Evolutionary conservation across 192 early-diverging fungal species (phyloP), one percentile per base, ranked within the genome.

Genomic region (Umbelopsis sp.): DNA sequence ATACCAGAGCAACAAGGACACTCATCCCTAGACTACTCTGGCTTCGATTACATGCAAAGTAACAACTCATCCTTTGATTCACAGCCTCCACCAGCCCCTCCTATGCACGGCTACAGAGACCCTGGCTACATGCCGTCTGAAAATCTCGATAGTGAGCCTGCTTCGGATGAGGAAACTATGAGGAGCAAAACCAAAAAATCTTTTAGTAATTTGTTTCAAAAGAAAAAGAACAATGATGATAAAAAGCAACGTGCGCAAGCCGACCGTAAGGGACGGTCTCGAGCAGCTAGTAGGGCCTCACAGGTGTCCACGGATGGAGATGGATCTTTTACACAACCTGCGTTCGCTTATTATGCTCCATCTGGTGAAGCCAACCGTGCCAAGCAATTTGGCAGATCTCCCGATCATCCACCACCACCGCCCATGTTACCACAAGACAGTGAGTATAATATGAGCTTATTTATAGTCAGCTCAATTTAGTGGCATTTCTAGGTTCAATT

Each of bases 241-340:
- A 11, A 25, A 11, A 61, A 61, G 55, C 30, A 16, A 41, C 37
- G 37, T 41, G 37, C 37, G 13, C 13, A 15, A 13, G 27, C 27
- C 55, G 55, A 61, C 25, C 21, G 25, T 18, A 61, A 61, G 18
- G 33, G 27, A 15, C 55, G 55, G 13, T 33, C 55, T 18, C 37
- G 55, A 35, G 55, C 55, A 16, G 25, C 55, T 35, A 61, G 55
- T 61, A 37, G 55, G n/a, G 55, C 55, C 30, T 61, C 55, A 35
- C 55, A 61, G 16, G 55, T 16, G 25, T 61, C 55, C 1, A 61
- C 16, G 12, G 55, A 61, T 18, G 30, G 16, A 13, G 55, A 61
- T 8, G 13, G 16, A 0, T 22, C 55, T 0, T 27, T 61, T 37
- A 30, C 55, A 16, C 55, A 61, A 4, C 15, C 55, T 7, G 30